A percentile compares a stretch with the other conserved stretches of the same genome.
These are phyloP conservation scores for Phascolomyces articulosus DNA, from an alignment of 371 early-diverging fungal genomes.

Conservation along the genomic window DNA sequence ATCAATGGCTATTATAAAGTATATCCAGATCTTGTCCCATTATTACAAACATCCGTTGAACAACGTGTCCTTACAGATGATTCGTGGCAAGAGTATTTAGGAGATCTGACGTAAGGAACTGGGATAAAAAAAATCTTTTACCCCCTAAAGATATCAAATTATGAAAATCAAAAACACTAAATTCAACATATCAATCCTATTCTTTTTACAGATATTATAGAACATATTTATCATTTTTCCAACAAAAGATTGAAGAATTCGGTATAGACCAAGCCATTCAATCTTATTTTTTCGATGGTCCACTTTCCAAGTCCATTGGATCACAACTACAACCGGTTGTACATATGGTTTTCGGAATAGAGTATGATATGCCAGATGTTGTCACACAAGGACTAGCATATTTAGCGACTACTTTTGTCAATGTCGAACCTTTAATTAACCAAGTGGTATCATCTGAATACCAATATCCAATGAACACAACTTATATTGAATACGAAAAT, in stretches of 20 bases:
- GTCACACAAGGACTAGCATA: conserved; percentile 44
- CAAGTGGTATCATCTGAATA: background rate
- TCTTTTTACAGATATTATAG: conserved; percentile 32
- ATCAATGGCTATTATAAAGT: conserved; percentile 11
- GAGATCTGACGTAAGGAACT: conserved; percentile 5
- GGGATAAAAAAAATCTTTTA: too few relatives aligned
- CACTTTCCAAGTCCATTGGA: conserved; percentile 29
- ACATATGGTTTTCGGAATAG: conserved; percentile 45
- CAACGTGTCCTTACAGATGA: background rate
- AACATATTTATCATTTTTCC: conserved; percentile 38
- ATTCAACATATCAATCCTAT: too few relatives aligned
- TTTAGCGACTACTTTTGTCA: conserved; percentile 29
- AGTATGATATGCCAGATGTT: conserved; percentile 29
- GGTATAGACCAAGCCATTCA: conserved; percentile 31
- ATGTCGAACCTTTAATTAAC: conserved; percentile 1
- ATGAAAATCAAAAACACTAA: too few relatives aligned
- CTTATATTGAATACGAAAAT: background rate
- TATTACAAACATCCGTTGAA: conserved; percentile 13
- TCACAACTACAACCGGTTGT: conserved; percentile 44
- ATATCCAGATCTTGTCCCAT: conserved; percentile 13
- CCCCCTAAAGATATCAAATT: too few relatives aligned
- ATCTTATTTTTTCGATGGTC: conserved; percentile 24
- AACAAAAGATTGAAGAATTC: conserved; percentile 18
- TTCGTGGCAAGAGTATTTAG: conserved; percentile 6
- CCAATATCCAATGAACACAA: background rate